Evolutionary conservation across 495 filamentous ascomycete species (phyloP).

Genomic region (Penicillium bovifimosum): DNA sequence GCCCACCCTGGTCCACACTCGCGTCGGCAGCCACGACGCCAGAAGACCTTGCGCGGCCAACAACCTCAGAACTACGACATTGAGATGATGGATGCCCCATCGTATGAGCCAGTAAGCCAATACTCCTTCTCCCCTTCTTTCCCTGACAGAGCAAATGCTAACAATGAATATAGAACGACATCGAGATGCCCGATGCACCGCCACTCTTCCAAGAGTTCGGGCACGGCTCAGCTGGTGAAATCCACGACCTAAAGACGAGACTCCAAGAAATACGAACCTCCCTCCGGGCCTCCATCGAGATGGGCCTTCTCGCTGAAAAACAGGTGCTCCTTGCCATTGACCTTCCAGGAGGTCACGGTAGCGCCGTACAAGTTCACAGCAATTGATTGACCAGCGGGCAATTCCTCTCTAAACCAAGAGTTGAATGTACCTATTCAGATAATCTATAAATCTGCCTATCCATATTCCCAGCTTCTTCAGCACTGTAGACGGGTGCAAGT

Average conservation of each 20-base stretch:
- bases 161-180: not conserved
- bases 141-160: not conserved
- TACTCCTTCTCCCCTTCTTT: not conserved
- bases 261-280: no score
- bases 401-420: no score
- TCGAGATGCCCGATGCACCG: conserved; percentile 12
- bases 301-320: conserved; percentile 76
- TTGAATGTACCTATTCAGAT: no score
- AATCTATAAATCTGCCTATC: no score
- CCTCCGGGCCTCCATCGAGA: no score
- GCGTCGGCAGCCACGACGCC: not conserved
- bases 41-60: not conserved
- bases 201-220: not conserved
- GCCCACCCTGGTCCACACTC: not conserved
- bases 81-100: not conserved
- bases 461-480: no score
- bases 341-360: conserved; percentile 90
- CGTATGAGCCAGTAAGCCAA: conserved; percentile 2
- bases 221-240: not conserved
- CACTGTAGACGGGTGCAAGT: no score
- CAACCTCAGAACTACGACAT: not conserved
- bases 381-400: conserved; percentile 82
- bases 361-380: conserved; percentile 85
- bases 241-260: not conserved
- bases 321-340: conserved; percentile 74